These are phyloP conservation scores for Penicillium longicatenatum DNA, from an alignment of 495 filamentous ascomycete genomes.

Conservation along the genomic window DNA sequence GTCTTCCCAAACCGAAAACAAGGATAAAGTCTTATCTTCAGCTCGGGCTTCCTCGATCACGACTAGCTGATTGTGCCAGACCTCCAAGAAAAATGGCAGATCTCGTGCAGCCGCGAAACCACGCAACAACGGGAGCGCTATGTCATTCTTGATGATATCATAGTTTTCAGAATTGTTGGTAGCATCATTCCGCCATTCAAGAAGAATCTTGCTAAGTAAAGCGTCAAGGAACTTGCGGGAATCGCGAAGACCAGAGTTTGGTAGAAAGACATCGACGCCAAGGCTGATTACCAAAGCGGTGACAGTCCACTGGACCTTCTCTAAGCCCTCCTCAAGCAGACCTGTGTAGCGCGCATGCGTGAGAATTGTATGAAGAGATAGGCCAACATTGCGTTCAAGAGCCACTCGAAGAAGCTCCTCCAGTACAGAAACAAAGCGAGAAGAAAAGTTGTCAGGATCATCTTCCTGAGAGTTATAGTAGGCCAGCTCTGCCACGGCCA, in stretches of 20 bases:
- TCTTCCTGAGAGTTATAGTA: constrained; percentile 44
- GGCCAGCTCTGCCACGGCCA: constrained; percentile 49
- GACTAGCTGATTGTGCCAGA: constrained; percentile 65
- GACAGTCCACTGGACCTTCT: constrained; percentile 60
- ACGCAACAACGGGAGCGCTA: constrained; percentile 59
- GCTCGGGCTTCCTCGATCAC: constrained; percentile 42
- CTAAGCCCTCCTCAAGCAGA: constrained; percentile 37
- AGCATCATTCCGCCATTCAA: constrained; percentile 35
- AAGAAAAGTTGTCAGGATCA: constrained; percentile 27
- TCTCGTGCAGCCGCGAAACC: constrained; percentile 68
- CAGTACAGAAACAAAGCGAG: constrained; percentile 39
- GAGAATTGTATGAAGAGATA: constrained; percentile 49
- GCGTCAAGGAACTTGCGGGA: constrained; percentile 43
- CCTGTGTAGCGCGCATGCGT: constrained; percentile 48
- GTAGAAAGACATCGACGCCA: constrained; percentile 69
- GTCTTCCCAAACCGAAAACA: constrained; percentile 62
- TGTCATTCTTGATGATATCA: constrained; percentile 36
- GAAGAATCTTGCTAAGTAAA: constrained; percentile 42
- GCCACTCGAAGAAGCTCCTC: constrained; percentile 48
- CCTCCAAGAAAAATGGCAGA: constrained; percentile 62
- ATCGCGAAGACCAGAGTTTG: constrained; percentile 49
- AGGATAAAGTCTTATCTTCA: constrained; percentile 26
- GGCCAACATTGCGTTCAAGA: constrained; percentile 40
- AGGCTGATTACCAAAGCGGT: constrained; percentile 62
- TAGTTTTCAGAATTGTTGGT: constrained; percentile 22